Conservation (phyloP, 2,329 filamentous ascomycete genomes). For the Colletotrichum shisoi region DNA sequence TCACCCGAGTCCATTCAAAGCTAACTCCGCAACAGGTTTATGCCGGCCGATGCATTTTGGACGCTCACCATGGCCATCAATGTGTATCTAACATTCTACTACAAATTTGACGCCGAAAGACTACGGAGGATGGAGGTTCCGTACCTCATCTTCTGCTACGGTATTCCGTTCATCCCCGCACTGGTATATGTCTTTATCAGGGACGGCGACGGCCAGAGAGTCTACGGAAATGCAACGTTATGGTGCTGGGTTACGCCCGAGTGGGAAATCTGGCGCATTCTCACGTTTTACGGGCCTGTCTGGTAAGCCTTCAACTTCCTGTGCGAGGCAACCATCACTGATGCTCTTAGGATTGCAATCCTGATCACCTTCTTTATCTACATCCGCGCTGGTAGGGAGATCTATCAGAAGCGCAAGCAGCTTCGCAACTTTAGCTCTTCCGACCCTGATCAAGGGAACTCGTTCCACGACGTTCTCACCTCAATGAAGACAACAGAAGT, state of each 20-base stretch:
- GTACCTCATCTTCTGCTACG: slow-evolving; percentile 76
- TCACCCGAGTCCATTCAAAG: neutral
- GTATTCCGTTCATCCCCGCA: slow-evolving; percentile 73
- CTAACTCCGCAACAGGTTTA: slow-evolving; percentile 66
- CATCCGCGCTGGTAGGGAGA: slow-evolving; percentile 69
- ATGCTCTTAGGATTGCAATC: slow-evolving; percentile 64
- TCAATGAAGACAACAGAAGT: slow-evolving; percentile 69
- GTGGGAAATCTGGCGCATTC: slow-evolving; percentile 77
- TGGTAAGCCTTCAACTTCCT: slow-evolving; percentile 59
- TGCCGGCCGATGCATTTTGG: slow-evolving; percentile 79
- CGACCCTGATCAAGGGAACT: slow-evolving; percentile 51
- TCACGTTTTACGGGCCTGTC: slow-evolving; percentile 76
- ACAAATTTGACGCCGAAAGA: slow-evolving; percentile 70
- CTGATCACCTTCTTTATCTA: slow-evolving; percentile 71
- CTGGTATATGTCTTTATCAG: slow-evolving; percentile 72
- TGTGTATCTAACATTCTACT: slow-evolving; percentile 82
- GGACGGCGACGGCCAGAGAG: slow-evolving; percentile 57
- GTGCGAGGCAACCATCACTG: slow-evolving; percentile 21
- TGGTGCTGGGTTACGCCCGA: slow-evolving; percentile 80
- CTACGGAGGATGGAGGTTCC: slow-evolving; percentile 74
- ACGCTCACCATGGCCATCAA: slow-evolving; percentile 84
- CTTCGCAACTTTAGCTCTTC: slow-evolving; percentile 63
- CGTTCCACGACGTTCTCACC: slow-evolving; percentile 55
- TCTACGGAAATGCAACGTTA: slow-evolving; percentile 78
- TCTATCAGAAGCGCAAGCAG: slow-evolving; percentile 71